Conservation (phyloP, 192 early-diverging fungal genomes). For the Linnemannia hyalina region DNA sequence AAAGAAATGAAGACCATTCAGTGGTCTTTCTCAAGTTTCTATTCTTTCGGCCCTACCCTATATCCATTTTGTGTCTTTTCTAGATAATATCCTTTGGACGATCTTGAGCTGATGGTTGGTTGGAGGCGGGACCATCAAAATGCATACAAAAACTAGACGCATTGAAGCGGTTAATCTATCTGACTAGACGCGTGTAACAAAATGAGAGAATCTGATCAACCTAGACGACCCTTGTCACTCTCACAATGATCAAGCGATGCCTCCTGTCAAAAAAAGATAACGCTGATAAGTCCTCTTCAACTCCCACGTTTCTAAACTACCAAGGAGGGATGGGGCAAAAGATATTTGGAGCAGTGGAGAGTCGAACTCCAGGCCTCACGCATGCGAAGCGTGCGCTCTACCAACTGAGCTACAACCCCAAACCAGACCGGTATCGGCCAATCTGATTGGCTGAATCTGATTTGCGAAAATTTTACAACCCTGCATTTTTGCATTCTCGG, state of each 20-base stretch:
- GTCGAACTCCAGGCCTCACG: conserved; percentile 44
- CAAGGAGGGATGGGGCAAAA: background rate
- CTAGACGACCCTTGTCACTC: too few relatives aligned
- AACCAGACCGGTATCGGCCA: background rate
- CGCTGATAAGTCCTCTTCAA: too few relatives aligned
- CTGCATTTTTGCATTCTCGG: background rate
- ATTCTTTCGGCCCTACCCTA: background rate
- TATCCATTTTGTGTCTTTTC: background rate
- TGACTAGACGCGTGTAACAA: too few relatives aligned
- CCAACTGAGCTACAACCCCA: conserved; percentile 49
- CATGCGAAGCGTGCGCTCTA: conserved; percentile 54
- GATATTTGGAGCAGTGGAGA: conserved; percentile 34
- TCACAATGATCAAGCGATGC: too few relatives aligned
- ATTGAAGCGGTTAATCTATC: too few relatives aligned
- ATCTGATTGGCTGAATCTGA: background rate
- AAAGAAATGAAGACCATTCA: background rate
- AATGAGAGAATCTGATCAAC: too few relatives aligned
- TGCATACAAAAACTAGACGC: too few relatives aligned
- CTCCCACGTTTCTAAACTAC: too few relatives aligned
- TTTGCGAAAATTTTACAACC: background rate
- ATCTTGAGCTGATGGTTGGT: too few relatives aligned
- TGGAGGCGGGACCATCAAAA: too few relatives aligned
- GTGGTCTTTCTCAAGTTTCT: too few relatives aligned
- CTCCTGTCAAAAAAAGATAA: too few relatives aligned
- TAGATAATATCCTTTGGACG: background rate